Evolutionary conservation across 192 early-diverging fungal genomes (phyloP), one percentile per base, ranked within the genome.

Genomic region (Coemansia sp.): DNA sequence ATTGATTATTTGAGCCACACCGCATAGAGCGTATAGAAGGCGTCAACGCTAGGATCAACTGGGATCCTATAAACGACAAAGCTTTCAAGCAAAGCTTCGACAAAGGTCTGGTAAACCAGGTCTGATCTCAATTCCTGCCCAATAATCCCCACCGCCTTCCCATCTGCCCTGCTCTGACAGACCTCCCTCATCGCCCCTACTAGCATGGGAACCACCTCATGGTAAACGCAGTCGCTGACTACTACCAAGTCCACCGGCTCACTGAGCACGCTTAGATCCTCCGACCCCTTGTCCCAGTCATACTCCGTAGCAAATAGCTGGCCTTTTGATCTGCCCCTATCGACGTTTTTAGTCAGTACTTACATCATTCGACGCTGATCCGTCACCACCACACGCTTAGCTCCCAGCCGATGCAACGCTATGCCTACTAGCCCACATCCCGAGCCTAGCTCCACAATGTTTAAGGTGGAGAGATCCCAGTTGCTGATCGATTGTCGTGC

Each of bases 121-220:
- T 82, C 79, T n/a, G 79, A 82, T 6, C 79, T 66, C 71, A 82
- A 62, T 26, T 82, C 79, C 59, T 82, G 79, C 0, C 70, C 79
- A 35, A 81, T 59, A 42, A 82, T 46, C 11, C 37, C 71, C 10
- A 77, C 75, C 13, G 39, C 53, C 3, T 20, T 55, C 6, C 60
- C 74, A 3, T 58, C 67, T 2, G 36, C 28, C 38, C 71, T 62
- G 6, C 71, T 64, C 18, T 42, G 48, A 26, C 71, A 74, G 16
- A 73, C 62, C 13, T 69, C 67, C 3, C 26, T 60, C 55, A 82
- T 68, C 13, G 74, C 60, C 0, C 34, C 21, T 1, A 70, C 70
- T 3, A 82, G 75, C 63, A 82, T 18, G 18, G 71, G 60, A 24
- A 55, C 79, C 2, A 82, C 68, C 16, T 82, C 79, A 39, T 77